Conservation (phyloP, 2,329 filamentous ascomycete species). For the Coniosporium tulheliwenetii region DNA sequence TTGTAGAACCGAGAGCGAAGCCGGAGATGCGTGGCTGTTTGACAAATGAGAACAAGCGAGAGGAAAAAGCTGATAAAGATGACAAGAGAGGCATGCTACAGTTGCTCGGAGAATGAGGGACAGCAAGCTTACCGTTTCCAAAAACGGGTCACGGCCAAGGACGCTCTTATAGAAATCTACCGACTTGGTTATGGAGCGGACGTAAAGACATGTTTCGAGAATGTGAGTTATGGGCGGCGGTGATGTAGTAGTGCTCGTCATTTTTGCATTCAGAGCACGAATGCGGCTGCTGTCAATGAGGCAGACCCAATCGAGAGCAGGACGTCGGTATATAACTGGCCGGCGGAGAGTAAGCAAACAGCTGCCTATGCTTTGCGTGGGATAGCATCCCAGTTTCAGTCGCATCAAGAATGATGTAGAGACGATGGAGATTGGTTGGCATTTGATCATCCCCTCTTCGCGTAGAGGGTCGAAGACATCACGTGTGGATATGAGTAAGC, state of each 20-base stretch:
- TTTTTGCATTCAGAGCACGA: too few species aligned
- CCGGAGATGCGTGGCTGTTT: conserved; percentile 10
- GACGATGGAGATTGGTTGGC: too few species aligned
- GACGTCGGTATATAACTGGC: too few species aligned
- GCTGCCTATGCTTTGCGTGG: too few species aligned
- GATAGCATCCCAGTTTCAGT: too few species aligned
- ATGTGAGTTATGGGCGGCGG: conserved; percentile 6
- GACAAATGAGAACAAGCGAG: conserved; percentile 7
- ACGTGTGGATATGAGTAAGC: too few species aligned
- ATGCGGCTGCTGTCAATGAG: too few species aligned
- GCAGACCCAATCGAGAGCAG: too few species aligned
- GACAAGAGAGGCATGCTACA: neutral
- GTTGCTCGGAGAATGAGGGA: neutral
- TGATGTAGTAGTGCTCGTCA: neutral
- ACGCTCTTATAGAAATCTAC: conserved; percentile 12
- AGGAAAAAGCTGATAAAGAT: conserved; percentile 3
- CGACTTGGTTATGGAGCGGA: conserved; percentile 9
- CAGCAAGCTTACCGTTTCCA: conserved; percentile 4
- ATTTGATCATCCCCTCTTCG: too few species aligned
- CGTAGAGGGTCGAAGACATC: too few species aligned
- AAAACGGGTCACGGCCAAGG: conserved; percentile 8
- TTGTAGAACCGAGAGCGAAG: conserved; percentile 16
- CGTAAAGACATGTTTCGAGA: conserved; percentile 15
- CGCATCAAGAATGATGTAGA: too few species aligned
- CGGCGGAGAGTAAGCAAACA: too few species aligned